phyloP scores from a whole-genome alignment of 2,329 filamentous ascomycete genomes.

The Colletotrichum zoysiae region DNA sequence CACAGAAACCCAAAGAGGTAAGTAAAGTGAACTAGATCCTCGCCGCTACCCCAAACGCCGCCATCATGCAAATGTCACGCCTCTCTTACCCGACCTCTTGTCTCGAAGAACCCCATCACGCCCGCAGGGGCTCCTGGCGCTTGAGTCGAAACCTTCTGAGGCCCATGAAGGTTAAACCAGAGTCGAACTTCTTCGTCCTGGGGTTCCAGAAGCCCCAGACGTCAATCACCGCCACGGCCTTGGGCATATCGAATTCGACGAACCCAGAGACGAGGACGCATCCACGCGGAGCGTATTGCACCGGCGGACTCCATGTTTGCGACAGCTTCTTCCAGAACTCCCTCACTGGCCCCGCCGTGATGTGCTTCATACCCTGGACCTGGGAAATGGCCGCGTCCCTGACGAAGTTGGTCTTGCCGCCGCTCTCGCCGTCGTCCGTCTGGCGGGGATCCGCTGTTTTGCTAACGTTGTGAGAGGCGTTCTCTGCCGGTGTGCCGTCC shows the following conservation, averaged over 20 bases:
- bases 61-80: constrained; percentile 26
- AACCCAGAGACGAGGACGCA: constrained; percentile 66
- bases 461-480: constrained; percentile 31
- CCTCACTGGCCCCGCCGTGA: constrained; percentile 37
- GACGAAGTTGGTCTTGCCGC: constrained; percentile 42
- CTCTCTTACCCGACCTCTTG: background rate
- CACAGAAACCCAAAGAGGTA: constrained; percentile 16
- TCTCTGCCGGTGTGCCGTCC: constrained; percentile 38
- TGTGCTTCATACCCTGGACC: constrained; percentile 40
- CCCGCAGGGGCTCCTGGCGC: constrained; percentile 35
- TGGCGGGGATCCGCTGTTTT: constrained; percentile 29
- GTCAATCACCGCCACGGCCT: constrained; percentile 62
- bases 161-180: constrained; percentile 26
- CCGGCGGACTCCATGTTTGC: constrained; percentile 61
- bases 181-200: constrained; percentile 60
- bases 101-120: background rate
- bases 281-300: constrained; percentile 61
- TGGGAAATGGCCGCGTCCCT: constrained; percentile 42
- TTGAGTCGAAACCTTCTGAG: constrained; percentile 43
- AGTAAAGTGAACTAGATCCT: constrained; percentile 18
- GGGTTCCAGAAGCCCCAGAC: constrained; percentile 69
- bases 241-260: constrained; percentile 64
- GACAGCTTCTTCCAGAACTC: constrained; percentile 40
- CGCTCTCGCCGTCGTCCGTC: constrained; percentile 27
- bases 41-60: constrained; percentile 37